These are phyloP conservation scores for Penicillium flavigenum DNA, from an alignment of 495 filamentous ascomycete genomes.

Conservation along the genomic window DNA sequence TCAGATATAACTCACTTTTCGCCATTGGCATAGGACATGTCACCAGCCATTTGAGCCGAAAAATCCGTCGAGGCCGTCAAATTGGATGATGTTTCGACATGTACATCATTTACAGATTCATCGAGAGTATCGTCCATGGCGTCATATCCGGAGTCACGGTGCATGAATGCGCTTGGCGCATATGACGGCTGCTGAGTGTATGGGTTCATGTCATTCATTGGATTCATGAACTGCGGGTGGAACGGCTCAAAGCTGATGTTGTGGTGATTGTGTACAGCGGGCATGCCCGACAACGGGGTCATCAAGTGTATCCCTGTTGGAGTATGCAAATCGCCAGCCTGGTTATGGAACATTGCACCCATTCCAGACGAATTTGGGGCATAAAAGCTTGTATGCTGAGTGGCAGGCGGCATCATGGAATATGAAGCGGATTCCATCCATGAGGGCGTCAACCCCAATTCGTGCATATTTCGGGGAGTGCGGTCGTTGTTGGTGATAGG, in stretches of 20 bases:
- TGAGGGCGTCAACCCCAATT: conserved; percentile 86
- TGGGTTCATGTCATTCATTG: conserved; percentile 72
- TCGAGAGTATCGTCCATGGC: conserved; percentile 66
- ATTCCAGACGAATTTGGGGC: conserved; percentile 85
- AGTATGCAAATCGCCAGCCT: conserved; percentile 89
- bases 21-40: conserved; percentile 30
- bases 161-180: conserved; percentile 77
- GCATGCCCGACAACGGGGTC: conserved; percentile 75
- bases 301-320: conserved; percentile 73
- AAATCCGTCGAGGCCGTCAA: conserved; percentile 29
- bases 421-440: conserved; percentile 82
- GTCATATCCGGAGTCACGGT: conserved; percentile 74
- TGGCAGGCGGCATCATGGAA: conserved; percentile 71
- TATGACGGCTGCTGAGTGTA: conserved; percentile 68
- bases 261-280: conserved; percentile 45
- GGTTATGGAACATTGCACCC: conserved; percentile 75
- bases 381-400: conserved; percentile 68
- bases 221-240: conserved; percentile 60
- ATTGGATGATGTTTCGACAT: conserved; percentile 35
- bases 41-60: conserved; percentile 21
- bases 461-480: conserved; percentile 71
- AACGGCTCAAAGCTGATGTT: conserved; percentile 52
- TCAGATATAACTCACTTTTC: conserved; percentile 49
- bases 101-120: conserved; percentile 53
- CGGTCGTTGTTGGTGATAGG: conserved; percentile 54